A percentile compares a stretch with the other conserved stretches of the same genome.
phyloP scores from a whole-genome alignment of 169 alveolate genomes.

The Cryptosporidium parvum region DNA sequence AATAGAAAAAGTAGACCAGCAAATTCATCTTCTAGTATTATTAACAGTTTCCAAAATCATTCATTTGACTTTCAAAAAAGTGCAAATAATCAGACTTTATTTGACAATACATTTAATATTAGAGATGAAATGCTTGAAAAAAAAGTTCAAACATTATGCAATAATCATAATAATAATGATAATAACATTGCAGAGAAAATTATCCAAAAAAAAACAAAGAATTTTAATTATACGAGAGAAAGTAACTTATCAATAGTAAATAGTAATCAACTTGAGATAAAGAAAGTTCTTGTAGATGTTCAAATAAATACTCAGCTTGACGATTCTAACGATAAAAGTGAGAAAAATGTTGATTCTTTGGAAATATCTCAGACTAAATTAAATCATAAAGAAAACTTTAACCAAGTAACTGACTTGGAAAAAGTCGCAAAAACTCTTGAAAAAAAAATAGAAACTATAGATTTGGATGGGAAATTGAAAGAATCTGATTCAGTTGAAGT shows the following conservation, averaged over 20 bases:
- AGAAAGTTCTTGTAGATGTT: conserved; percentile 12
- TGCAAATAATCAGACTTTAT: not conserved
- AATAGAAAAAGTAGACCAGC: not conserved
- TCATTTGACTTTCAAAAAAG: not conserved
- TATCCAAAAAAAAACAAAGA: not conserved
- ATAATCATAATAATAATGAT: not conserved
- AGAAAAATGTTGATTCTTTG: not conserved
- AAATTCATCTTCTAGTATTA: not conserved
- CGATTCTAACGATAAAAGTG: not conserved
- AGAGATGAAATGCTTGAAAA: not conserved
- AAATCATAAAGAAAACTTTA: not conserved
- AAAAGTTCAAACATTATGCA: not conserved
- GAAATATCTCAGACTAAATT: not conserved
- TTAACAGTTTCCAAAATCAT: not conserved
- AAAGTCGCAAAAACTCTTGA: not conserved
- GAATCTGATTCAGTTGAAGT: not conserved
- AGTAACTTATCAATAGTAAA: conserved; percentile 37
- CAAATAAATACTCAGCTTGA: conserved; percentile 1
- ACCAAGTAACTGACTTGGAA: not conserved
- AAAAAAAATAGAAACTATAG: not conserved
- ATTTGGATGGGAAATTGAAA: not conserved
- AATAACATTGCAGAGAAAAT: not conserved
- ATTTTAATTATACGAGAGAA: conserved; percentile 30
- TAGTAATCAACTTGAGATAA: not conserved
- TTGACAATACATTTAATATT: conserved; percentile 1